A percentile compares a stretch with the other conserved stretches of the same genome.
Conservation (phyloP, 2,329 filamentous ascomycete genomes). For the Thielaviopsis musarum region DNA sequence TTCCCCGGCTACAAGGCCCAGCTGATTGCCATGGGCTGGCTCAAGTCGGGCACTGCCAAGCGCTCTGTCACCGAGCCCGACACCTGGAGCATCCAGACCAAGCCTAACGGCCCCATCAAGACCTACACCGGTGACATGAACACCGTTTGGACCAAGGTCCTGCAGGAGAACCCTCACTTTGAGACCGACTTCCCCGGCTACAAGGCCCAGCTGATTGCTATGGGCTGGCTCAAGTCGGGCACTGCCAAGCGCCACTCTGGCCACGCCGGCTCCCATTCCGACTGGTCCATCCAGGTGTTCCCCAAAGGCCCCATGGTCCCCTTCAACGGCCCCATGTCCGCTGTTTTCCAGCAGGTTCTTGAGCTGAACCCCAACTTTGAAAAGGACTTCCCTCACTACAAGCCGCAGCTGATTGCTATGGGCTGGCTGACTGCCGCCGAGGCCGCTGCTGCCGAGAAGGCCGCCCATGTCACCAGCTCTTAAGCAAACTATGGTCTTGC, state of each 20-base stretch:
- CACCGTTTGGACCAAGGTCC: slow-evolving; percentile 1
- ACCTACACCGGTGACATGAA: slow-evolving; percentile 4
- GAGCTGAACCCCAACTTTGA: slow-evolving; percentile 14
- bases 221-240: not conserved
- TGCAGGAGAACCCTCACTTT: slow-evolving; percentile 5
- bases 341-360: slow-evolving; percentile 12
- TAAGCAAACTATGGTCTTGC: not conserved
- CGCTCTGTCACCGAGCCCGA: not conserved
- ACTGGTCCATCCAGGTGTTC: slow-evolving; percentile 13
- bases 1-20: slow-evolving; percentile 9
- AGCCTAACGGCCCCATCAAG: not conserved
- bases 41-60: not conserved
- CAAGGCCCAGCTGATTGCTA: slow-evolving; percentile 4
- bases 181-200: slow-evolving; percentile 9
- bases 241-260: not conserved
- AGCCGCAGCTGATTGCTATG: slow-evolving; percentile 6
- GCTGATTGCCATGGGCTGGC: slow-evolving; percentile 4
- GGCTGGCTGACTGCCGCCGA: slow-evolving; percentile 8
- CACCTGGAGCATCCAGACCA: slow-evolving; percentile 7
- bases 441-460: not conserved
- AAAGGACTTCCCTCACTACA: slow-evolving; percentile 10
- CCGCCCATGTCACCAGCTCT: not conserved
- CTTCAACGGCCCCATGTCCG: slow-evolving; percentile 14
- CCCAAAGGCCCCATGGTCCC: slow-evolving; percentile 10
- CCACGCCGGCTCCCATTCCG: not conserved